Conservation (phyloP, 2,329 filamentous ascomycete genomes). For the Sodiomyces alkalinus region DNA sequence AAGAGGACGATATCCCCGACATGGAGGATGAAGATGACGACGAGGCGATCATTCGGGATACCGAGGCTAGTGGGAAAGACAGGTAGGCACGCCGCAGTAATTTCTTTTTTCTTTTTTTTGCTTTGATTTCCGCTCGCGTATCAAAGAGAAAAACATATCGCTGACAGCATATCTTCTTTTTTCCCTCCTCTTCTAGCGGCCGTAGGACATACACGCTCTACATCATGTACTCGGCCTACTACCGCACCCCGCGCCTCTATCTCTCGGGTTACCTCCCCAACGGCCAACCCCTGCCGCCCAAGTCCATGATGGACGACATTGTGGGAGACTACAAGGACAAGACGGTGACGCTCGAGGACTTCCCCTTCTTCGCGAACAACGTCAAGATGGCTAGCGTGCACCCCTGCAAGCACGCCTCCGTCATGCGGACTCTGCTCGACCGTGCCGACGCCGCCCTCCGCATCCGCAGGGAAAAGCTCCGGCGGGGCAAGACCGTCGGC, state of each 20-base stretch:
- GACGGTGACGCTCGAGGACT: constrained; percentile 95
- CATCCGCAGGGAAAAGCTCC: constrained; percentile 69
- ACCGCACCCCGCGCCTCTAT: constrained; percentile 88
- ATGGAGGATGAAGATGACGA: constrained; percentile 98
- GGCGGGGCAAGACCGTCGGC: constrained; percentile 35
- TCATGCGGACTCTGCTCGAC: constrained; percentile 96
- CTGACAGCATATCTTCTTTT: too few species aligned
- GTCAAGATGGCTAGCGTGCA: constrained; percentile 96
- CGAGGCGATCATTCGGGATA: constrained; percentile 85
- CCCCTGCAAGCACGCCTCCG: constrained; percentile 90
- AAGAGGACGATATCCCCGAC: constrained; percentile 77
- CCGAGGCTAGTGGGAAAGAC: constrained; percentile 29
- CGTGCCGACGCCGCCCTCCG: constrained; percentile 89
- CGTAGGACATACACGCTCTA: constrained; percentile 94
- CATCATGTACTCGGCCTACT: constrained; percentile 95
- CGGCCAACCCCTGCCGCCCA: constrained; percentile 67
- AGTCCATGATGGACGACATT: constrained; percentile 91
- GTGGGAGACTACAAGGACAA: constrained; percentile 97
- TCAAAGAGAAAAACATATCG: too few species aligned
- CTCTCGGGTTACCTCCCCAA: constrained; percentile 75
- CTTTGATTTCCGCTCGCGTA: too few species aligned
- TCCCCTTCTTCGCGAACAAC: constrained; percentile 80
- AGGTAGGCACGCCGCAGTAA: constrained; percentile 26
- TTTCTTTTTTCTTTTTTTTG: too few species aligned
- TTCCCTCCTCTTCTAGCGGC: constrained; percentile 46